Base-by-base conservation (phyloP, 179 eudicot species). In the Beta lomatogona region DNA sequence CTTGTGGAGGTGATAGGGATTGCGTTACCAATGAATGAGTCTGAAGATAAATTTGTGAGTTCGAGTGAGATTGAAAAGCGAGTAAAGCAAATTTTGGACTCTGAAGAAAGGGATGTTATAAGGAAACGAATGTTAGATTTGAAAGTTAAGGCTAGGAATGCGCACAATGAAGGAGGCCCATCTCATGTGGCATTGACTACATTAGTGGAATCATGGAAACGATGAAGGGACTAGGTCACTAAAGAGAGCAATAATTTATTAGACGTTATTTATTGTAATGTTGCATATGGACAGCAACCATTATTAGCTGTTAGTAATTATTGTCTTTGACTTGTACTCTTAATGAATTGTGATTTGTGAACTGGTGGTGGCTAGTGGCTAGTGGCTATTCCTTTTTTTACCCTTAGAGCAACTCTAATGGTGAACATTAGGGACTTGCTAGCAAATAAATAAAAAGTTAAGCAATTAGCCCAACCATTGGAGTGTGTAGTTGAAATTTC, bases 1-100 rank as follows among this genome's bases (percentile, higher is more conserved):
- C 67, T 87, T 52, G 89, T 83, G 78, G 85, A 90, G 75, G 90
- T 84, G 5, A 50, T 87, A 58, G 86, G 79, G 83, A 79, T 85
- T 41, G 93, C 91, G 0, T 25, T 90, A 54, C 77, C 80, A 6
- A 36, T 88, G 79, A 44, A 72, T 14, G 86, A 80, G 70, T 75
- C 79, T 4, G 80, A 77, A 53, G 85, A 83, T 2, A 82, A 83
- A 54, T 77, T 86, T 36, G 87, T 89, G 50, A 48, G 31, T 1
- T 83, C 87, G 28, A 70, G 21, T 9, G 90, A 83, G 52, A 75
- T 89, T 44, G 89, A 89, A 79, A 85, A 80, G 79, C 80, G 86
- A 52, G 89, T 90, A 3, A 82, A 81, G 52, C 86, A 86, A 61
- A 77, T 90, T 11, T 73, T 89, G 82, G 81, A 66, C 18, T 80